phyloP scores from a whole-genome alignment of 208 protist species.

The Trypanosoma cruzi region DNA sequence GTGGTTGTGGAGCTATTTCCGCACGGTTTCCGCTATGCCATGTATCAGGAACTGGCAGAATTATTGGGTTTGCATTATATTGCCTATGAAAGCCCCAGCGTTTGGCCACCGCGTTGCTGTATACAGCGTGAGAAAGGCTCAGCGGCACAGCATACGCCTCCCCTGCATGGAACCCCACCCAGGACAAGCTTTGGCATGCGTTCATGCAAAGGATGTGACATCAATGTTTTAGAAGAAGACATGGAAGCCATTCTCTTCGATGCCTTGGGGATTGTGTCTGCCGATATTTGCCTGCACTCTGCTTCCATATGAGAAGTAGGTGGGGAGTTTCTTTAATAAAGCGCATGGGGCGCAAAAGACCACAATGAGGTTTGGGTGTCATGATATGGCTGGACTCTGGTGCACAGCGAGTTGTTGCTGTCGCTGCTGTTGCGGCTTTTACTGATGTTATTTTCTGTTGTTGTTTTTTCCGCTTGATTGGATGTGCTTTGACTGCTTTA shows the following conservation, averaged over 20 bases:
- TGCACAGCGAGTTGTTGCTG: background rate
- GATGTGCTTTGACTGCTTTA: background rate
- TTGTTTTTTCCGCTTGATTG: background rate
- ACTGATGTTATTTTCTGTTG: background rate
- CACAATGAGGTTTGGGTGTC: background rate
- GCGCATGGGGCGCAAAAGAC: background rate
- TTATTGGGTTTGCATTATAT: slow-evolving; percentile 31
- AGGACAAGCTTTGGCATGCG: slow-evolving; percentile 11
- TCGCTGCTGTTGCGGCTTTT: background rate
- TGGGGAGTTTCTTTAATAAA: background rate
- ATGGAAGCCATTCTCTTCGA: slow-evolving; percentile 17
- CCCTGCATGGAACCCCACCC: background rate
- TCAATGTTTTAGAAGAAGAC: slow-evolving; percentile 18
- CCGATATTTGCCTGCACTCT: background rate
- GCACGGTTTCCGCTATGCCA: slow-evolving; percentile 32
- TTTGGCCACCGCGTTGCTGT: slow-evolving; percentile 26
- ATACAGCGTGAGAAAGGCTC: background rate
- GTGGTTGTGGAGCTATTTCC: slow-evolving; percentile 38
- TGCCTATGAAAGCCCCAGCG: slow-evolving; percentile 22
- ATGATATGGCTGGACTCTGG: too few relatives aligned
- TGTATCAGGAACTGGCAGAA: slow-evolving; percentile 38
- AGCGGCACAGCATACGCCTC: background rate
- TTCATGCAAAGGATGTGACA: slow-evolving; percentile 31
- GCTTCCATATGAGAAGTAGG: background rate
- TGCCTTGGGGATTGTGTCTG: slow-evolving; percentile 11